Evolutionary conservation across 805 yeast genomes (phyloP).

Genomic region (Candida orba): DNA sequence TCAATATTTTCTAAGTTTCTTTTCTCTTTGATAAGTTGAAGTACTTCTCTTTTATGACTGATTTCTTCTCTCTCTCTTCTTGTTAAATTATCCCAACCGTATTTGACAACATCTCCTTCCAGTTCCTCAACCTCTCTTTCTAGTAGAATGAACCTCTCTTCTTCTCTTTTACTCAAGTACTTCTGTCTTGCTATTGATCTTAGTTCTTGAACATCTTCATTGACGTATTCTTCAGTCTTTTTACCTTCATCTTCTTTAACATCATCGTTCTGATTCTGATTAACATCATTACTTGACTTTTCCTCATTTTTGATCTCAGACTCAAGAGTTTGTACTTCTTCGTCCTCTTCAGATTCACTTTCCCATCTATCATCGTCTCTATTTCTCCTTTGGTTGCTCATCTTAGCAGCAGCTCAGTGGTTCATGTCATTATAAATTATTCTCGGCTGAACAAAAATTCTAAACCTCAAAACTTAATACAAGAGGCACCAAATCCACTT

Average conservation of each 20-base stretch:
- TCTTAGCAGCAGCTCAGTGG: too few species aligned
- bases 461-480: too few species aligned
- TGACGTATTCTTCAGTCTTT: background rate
- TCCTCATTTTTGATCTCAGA: background rate
- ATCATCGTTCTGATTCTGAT: background rate
- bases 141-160: constrained; percentile 35
- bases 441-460: too few species aligned
- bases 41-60: constrained; percentile 41
- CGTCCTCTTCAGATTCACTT: constrained; percentile 8
- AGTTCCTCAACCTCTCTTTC: constrained; percentile 40
- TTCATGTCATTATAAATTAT: too few species aligned
- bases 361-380: constrained; percentile 17
- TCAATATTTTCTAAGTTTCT: constrained; percentile 25
- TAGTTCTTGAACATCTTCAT: constrained; percentile 27
- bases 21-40: constrained; percentile 35
- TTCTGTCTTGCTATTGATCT: constrained; percentile 42
- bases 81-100: constrained; percentile 50
- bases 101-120: constrained; percentile 40
- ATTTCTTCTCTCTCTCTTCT: constrained; percentile 44
- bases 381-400: constrained; percentile 5
- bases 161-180: constrained; percentile 42
- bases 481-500: too few species aligned
- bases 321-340: background rate
- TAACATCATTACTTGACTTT: background rate
- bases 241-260: background rate